phyloP scores from a whole-genome alignment of 1,139 yeast genomes.

The Lodderomyces metapsilosis region DNA sequence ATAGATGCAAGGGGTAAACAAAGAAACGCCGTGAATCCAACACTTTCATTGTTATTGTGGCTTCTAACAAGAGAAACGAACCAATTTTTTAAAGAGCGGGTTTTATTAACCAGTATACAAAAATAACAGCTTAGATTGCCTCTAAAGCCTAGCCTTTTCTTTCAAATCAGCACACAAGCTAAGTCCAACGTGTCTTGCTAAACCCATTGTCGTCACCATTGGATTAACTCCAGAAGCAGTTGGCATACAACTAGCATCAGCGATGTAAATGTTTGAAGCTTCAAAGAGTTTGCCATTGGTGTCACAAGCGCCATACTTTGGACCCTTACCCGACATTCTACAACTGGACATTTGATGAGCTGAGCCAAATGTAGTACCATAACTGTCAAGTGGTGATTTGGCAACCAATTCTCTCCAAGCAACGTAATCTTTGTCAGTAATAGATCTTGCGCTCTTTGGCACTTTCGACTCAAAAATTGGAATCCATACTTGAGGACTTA shows the following conservation, averaged over 20 bases:
- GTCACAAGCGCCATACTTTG: slow-evolving; percentile 50
- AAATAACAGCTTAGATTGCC: too few species aligned
- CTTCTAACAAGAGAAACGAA: too few species aligned
- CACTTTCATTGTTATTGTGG: too few species aligned
- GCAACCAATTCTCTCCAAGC: slow-evolving; percentile 42
- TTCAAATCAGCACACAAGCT: slow-evolving; percentile 36
- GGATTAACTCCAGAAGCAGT: slow-evolving; percentile 62
- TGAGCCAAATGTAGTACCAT: slow-evolving; percentile 42
- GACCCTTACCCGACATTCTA: slow-evolving; percentile 52
- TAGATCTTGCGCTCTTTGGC: slow-evolving; percentile 43
- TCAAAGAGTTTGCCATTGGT: slow-evolving; percentile 51
- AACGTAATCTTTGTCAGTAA: slow-evolving; percentile 47
- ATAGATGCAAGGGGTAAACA: too few species aligned
- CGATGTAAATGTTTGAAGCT: slow-evolving; percentile 52
- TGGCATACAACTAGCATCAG: slow-evolving; percentile 59
- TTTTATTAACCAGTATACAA: too few species aligned
- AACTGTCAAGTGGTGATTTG: slow-evolving; percentile 26
- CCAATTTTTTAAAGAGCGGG: too few species aligned
- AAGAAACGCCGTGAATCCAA: too few species aligned
- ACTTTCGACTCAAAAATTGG: slow-evolving; percentile 39
- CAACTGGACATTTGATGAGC: slow-evolving; percentile 66
- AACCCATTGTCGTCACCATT: slow-evolving; percentile 44
- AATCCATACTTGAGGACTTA: slow-evolving; percentile 35
- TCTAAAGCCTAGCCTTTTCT: slow-evolving; percentile 28
- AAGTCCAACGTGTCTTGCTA: slow-evolving; percentile 38